phyloP scores from a whole-genome alignment of 306 rosid species.

The Cicer pinnatifidum region DNA sequence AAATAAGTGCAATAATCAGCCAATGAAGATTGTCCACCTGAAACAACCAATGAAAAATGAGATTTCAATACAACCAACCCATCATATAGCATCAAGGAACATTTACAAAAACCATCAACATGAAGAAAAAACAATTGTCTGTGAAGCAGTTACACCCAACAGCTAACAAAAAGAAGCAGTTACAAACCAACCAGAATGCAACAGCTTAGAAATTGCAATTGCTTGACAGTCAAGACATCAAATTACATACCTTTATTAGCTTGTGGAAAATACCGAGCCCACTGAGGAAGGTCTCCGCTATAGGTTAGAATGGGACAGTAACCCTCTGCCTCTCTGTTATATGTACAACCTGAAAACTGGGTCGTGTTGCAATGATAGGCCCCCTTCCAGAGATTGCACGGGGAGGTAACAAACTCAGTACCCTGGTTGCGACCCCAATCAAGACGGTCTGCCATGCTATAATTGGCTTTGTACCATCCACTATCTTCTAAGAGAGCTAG shows the following conservation, averaged over 20 bases:
- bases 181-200: conserved; percentile 31
- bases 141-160: background rate
- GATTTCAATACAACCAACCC: conserved; percentile 34
- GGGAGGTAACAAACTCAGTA: conserved; percentile 80
- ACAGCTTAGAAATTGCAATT: conserved; percentile 21
- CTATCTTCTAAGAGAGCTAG: conserved; percentile 93
- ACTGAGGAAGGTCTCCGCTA: conserved; percentile 85
- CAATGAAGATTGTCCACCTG: conserved; percentile 96
- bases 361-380: conserved; percentile 90
- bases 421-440: conserved; percentile 99
- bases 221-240: conserved; percentile 31
- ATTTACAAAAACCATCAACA: conserved; percentile 27
- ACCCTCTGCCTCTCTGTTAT: conserved; percentile 97
- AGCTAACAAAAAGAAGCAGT: conserved; percentile 5
- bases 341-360: conserved; percentile 89
- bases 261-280: conserved; percentile 93
- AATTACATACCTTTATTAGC: conserved; percentile 73
- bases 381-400: conserved; percentile 93
- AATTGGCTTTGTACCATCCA: conserved; percentile 97
- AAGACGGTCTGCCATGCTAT: conserved; percentile 92
- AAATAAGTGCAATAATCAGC: conserved; percentile 98
- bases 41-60: conserved; percentile 41
- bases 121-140: conserved; percentile 22
- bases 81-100: conserved; percentile 26
- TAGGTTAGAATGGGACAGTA: conserved; percentile 91